Base-by-base conservation (phyloP, 306 rosid species). In the Cucurbita maxima region DNA sequence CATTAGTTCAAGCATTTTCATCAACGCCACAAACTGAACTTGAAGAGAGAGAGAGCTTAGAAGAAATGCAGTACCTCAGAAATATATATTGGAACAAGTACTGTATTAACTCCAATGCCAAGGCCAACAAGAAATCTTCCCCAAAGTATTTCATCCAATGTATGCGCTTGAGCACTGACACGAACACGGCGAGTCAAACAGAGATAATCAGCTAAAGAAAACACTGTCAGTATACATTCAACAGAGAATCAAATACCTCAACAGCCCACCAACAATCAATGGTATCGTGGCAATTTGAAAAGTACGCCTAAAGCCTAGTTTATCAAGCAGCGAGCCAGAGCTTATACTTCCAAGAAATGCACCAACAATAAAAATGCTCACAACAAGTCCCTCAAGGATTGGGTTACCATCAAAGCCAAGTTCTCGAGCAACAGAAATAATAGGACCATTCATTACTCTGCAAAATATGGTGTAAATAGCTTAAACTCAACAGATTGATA, bases 101-200 rank as follows among this genome's bases (percentile, higher is more conserved):
- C 95, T 0, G 95, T 87, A 71, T 88, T 85, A 58, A 92, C 98
- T 71, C 98, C 98, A 44, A 92, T 89, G 78, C 98, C 98, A 73
- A 92, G 87, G 76, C 95, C 98, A 83, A 92, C 98, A 76, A 92
- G 95, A 92, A 92, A 88, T 73, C 98, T 88, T 81, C 98, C 98
- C 83, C 76, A 80, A 79, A 89, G 88, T 62, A 92, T 50, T 80
- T 86, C 96, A 82, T 88, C 83, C 82, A 92, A 81, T 51, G 95
- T 81, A 63, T 84, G 87, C 0, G 98, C 96, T 75, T 88, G 85
- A 54, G 96, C 96, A 79, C 96, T 92, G 83, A 77, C 59, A 86
- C 75, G 74, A 79, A 80, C 71, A 52, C 40, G 75, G 79, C 74
- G 7, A 61, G 51, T 73, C 62, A 57, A 20, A 41, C 20, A 51